Conservation (phyloP, 148 eudicot species). For the Gaultheria prostrata region DNA sequence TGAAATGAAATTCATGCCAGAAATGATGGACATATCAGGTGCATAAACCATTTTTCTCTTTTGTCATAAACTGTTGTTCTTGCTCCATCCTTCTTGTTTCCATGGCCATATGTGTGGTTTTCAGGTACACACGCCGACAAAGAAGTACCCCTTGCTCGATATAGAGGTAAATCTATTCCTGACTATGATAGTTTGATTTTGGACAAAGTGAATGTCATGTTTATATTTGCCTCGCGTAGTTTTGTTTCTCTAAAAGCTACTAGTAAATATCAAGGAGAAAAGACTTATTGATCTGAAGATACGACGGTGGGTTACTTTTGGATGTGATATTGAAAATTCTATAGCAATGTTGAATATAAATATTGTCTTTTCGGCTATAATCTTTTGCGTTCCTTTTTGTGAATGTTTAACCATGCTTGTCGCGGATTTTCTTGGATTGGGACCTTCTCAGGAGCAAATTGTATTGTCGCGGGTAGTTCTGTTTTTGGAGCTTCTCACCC, state of each 20-base stretch:
- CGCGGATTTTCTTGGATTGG: no score
- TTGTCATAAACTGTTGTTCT: no score
- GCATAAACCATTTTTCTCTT: background rate
- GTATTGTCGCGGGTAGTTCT: conserved; percentile 91
- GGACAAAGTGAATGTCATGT: background rate
- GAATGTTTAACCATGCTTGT: no score
- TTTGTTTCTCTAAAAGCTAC: background rate
- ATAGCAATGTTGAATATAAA: no score
- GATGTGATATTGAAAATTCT: background rate
- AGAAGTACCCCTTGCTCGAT: conserved; percentile 76
- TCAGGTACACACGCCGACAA: conserved; percentile 67
- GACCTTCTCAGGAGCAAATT: conserved; percentile 90
- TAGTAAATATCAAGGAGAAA: background rate
- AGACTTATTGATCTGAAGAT: background rate
- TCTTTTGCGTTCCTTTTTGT: no score
- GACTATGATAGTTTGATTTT: background rate
- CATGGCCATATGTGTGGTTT: conserved; percentile 14
- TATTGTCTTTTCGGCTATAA: no score
- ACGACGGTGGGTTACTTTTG: background rate
- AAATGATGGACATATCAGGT: conserved; percentile 84
- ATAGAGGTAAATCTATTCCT: conserved; percentile 57
- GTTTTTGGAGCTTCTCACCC: conserved; percentile 84
- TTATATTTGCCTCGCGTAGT: background rate
- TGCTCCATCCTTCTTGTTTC: background rate
- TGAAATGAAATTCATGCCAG: conserved; percentile 96